Conservation (phyloP, 345 rosid species). For the Lepidium didymum region DNA sequence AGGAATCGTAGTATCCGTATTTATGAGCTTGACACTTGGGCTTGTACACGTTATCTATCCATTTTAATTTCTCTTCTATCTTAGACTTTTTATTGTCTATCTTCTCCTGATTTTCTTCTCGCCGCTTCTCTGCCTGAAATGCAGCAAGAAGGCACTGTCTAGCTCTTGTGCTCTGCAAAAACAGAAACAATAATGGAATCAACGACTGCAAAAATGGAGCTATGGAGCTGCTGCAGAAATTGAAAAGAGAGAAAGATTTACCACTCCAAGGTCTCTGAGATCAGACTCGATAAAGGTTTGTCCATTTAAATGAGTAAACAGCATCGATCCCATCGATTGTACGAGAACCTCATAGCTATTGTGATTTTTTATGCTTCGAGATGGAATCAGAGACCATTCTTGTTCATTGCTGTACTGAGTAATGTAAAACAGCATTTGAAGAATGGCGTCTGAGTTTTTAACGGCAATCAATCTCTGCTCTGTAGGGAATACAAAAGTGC, state of each 20-base stretch:
- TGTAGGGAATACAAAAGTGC: constrained; percentile 58
- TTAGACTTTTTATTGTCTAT: background rate
- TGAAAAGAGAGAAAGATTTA: constrained; percentile 24
- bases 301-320: constrained; percentile 28
- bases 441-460: constrained; percentile 64
- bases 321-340: constrained; percentile 25
- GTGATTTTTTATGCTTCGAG: constrained; percentile 43
- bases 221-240: background rate
- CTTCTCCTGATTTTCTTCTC: constrained; percentile 23
- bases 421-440: constrained; percentile 65
- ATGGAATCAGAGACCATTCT: constrained; percentile 30
- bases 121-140: constrained; percentile 48
- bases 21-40: constrained; percentile 22
- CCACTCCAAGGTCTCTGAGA: constrained; percentile 64
- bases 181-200: background rate
- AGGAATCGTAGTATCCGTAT: constrained; percentile 56
- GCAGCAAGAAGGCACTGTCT: constrained; percentile 56
- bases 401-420: constrained; percentile 35
- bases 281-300: background rate
- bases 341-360: constrained; percentile 32
- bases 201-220: background rate
- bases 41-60: constrained; percentile 35
- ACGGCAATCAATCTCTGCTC: constrained; percentile 40
- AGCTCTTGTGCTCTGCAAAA: constrained; percentile 48
- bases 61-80: background rate